Base-by-base conservation (phyloP, 768 basidiomycete genomes). In the Paxillus involutus region DNA sequence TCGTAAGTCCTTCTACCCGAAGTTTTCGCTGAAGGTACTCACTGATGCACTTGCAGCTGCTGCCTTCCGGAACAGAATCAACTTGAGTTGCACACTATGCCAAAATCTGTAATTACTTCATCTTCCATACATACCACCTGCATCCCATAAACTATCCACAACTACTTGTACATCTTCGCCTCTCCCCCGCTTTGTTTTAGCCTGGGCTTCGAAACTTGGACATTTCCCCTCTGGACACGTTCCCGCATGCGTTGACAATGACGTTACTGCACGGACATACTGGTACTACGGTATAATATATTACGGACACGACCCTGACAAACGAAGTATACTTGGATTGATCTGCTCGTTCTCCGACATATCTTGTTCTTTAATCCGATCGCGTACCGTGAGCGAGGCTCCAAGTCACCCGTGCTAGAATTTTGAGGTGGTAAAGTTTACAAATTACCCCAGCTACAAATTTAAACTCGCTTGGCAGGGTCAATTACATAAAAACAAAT, bases 81-180 rank as follows among this genome's bases (percentile, higher is more conserved):
- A 80, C 61, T 70, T 88, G 63, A 71, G 80, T 54, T 90, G 88
- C 76, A 73, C 81, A 39, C 69, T 90, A 65, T 90, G 88, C 70
- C 76, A 85, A 70, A 81, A 69, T 73, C 71, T 86, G 71, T 87
- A 81, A 79, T 67, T 68, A 70, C 77, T n/a, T 70, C 72, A 66
- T 69, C 55, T 59, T 47, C 46, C 32, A 49, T 59, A 40, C 60
- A 68, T 59, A 64, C 63, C 47, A 63, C 40, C 47, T 49, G 58
- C 60, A 71, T 51, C 54, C 62, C 60, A 61, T 66, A 70, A 62
- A 52, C 60, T 65, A 73, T 53, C 55, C 55, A 59, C 63, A 51
- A 59, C 43, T 64, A 60, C 61, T 56, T 70, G 62, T 72, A 72
- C 47, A 26, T 26, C 63, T 52, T 50, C 44, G 9, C 48, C 58